A percentile compares a stretch with the other conserved stretches of the same genome.
These are phyloP conservation scores for Dioscorea alata DNA, from an alignment of 106 monocot species.

Conservation along the genomic window DNA sequence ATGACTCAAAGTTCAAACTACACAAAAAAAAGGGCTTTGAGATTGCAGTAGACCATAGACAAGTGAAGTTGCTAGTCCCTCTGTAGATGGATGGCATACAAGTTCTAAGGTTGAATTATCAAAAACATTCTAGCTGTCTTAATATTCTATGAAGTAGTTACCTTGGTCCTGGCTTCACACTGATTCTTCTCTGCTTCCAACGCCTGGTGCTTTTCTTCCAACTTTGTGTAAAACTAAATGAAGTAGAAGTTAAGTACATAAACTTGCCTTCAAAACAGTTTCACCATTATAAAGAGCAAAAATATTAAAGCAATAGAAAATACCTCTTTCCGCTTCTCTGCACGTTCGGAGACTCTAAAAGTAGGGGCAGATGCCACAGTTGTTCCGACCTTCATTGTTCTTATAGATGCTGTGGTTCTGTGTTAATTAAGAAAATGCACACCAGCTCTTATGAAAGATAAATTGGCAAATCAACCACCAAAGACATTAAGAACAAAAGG, in stretches of 20 bases:
- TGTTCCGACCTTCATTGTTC: constrained; percentile 28
- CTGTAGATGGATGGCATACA: too few species aligned
- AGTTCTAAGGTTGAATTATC: too few species aligned
- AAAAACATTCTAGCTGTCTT: too few species aligned
- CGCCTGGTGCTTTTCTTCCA: constrained; percentile 62
- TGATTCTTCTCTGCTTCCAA: constrained; percentile 56
- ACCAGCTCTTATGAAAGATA: neutral
- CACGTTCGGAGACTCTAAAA: constrained; percentile 48
- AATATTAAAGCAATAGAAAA: neutral
- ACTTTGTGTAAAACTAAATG: constrained; percentile 55
- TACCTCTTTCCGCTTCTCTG: constrained; percentile 75
- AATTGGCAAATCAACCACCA: neutral
- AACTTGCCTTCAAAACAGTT: too few species aligned
- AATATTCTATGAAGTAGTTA: constrained; percentile 6
- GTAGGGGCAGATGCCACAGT: constrained; percentile 47
- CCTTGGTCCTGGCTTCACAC: constrained; percentile 56
- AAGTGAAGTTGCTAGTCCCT: too few species aligned
- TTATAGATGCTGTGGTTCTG: constrained; percentile 40
- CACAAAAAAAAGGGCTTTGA: too few species aligned
- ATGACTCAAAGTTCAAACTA: too few species aligned
- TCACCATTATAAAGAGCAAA: neutral
- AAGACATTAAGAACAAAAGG: constrained; percentile 13
- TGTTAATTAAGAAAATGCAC: constrained; percentile 24
- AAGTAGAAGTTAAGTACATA: neutral
- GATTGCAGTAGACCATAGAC: too few species aligned